A percentile compares a stretch with the other conserved stretches of the same genome.
These are phyloP conservation scores for Pseudogymnoascus destructans DNA, from an alignment of 2,329 filamentous ascomycete species.

Conservation along the genomic window DNA sequence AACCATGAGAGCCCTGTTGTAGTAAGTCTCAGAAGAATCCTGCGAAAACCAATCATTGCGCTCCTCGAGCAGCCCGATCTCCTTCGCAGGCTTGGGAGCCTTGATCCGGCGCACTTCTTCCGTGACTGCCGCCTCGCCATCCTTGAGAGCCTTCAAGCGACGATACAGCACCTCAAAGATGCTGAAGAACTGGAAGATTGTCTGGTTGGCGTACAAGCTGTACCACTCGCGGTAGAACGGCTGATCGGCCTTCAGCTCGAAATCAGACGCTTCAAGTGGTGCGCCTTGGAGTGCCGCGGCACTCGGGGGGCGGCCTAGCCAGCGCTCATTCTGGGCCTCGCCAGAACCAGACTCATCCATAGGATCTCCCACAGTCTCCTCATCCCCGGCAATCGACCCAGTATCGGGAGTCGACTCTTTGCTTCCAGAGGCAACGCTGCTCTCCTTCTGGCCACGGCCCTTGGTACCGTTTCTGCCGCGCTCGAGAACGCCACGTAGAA, in stretches of 20 bases:
- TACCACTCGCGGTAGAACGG: conserved; percentile 70
- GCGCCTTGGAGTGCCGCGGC: conserved; percentile 40
- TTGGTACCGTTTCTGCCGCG: conserved; percentile 58
- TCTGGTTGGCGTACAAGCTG: conserved; percentile 84
- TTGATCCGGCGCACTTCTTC: conserved; percentile 62
- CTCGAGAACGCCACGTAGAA: conserved; percentile 79
- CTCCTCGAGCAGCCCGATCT: conserved; percentile 74
- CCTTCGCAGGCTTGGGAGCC: conserved; percentile 65
- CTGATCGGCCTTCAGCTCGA: conserved; percentile 60
- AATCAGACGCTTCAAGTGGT: conserved; percentile 41
- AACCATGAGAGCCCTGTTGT: conserved; percentile 71
- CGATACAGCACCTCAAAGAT: conserved; percentile 86
- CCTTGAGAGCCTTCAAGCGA: conserved; percentile 72
- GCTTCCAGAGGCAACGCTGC: conserved; percentile 63
- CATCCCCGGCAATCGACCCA: conserved; percentile 64
- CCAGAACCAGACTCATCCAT: conserved; percentile 38
- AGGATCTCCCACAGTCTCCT: conserved; percentile 48
- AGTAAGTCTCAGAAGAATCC: conserved; percentile 54
- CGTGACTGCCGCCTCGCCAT: conserved; percentile 58
- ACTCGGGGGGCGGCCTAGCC: conserved; percentile 49
- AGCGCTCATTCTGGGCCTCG: conserved; percentile 50
- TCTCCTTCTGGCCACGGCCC: conserved; percentile 62
- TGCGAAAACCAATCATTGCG: conserved; percentile 63
- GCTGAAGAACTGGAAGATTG: conserved; percentile 88
- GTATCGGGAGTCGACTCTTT: conserved; percentile 83